A percentile compares a stretch with the other conserved stretches of the same genome.
Evolutionary conservation across 2,329 filamentous ascomycete genomes (phyloP).

Genomic region (Thielaviopsis punctulata): DNA sequence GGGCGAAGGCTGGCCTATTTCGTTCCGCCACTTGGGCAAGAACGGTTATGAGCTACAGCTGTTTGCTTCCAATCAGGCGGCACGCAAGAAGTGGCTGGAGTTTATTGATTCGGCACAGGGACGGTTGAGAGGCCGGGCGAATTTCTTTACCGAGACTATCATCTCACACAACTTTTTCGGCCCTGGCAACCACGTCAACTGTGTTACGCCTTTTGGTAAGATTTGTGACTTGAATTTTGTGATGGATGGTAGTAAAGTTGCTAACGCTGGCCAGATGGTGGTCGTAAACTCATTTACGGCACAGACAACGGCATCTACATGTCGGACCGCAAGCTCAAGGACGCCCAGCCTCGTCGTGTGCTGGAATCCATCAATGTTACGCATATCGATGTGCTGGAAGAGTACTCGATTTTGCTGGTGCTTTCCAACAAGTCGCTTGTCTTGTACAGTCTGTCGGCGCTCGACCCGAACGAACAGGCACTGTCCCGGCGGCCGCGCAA

Average conservation of each 20-base stretch:
- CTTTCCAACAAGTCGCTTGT: constrained; percentile 84
- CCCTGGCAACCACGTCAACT: constrained; percentile 70
- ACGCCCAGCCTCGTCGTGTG: constrained; percentile 62
- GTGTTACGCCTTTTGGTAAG: constrained; percentile 78
- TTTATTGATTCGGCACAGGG: constrained; percentile 83
- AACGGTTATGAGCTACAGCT: constrained; percentile 86
- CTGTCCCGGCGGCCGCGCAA: constrained; percentile 79
- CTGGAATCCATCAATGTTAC: constrained; percentile 78
- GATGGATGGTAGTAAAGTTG: constrained; percentile 6
- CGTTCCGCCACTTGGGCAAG: constrained; percentile 89
- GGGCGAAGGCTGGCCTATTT: constrained; percentile 75
- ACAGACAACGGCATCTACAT: constrained; percentile 90
- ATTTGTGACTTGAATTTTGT: constrained; percentile 11
- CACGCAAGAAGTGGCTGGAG: constrained; percentile 92
- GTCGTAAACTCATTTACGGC: constrained; percentile 82
- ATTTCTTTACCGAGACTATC: constrained; percentile 66
- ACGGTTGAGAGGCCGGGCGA: constrained; percentile 67
- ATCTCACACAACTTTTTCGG: constrained; percentile 44
- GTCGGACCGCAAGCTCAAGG: constrained; percentile 77
- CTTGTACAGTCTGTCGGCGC: constrained; percentile 72
- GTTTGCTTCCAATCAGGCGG: constrained; percentile 69
- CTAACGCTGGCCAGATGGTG: constrained; percentile 50
- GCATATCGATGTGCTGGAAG: constrained; percentile 89
- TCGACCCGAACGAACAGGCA: constrained; percentile 69
- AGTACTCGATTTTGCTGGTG: constrained; percentile 81